phyloP scores from a whole-genome alignment of 371 early-diverging fungal species.

The Haplosporangium sp. region DNA sequence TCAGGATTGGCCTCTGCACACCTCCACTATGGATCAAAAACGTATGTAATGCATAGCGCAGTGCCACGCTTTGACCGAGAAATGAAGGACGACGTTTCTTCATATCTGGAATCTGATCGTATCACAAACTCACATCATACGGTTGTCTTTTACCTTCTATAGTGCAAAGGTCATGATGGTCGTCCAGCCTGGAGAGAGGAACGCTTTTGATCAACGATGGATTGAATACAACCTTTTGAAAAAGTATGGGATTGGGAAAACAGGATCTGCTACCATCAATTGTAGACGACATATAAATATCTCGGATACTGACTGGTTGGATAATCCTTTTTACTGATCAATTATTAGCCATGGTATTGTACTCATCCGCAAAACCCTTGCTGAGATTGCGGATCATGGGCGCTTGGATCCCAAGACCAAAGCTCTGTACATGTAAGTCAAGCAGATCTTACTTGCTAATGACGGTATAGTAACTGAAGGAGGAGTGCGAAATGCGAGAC shows the following conservation, averaged over 20 bases:
- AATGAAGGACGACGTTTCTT: too few relatives aligned
- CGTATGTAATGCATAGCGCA: conserved; percentile 57
- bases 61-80: neutral
- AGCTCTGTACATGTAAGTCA: conserved; percentile 69
- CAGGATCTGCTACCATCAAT: neutral
- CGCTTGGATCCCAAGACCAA: conserved; percentile 65
- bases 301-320: neutral
- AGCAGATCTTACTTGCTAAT: neutral
- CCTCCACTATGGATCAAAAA: conserved; percentile 76
- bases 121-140: neutral
- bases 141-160: conserved; percentile 10
- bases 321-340: too few relatives aligned
- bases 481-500: conserved; percentile 8
- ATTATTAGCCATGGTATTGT: conserved; percentile 69
- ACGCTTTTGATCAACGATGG: conserved; percentile 94
- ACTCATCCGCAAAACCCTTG: conserved; percentile 73
- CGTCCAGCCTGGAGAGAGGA: conserved; percentile 93
- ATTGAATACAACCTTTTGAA: conserved; percentile 87
- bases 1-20: conserved; percentile 87
- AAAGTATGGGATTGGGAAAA: conserved; percentile 58
- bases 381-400: conserved; percentile 71
- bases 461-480: neutral
- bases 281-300: neutral
- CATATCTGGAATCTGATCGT: neutral
- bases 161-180: conserved; percentile 92